Conservation (phyloP, 2,329 filamentous ascomycete genomes). For the Fusarium siculi region DNA sequence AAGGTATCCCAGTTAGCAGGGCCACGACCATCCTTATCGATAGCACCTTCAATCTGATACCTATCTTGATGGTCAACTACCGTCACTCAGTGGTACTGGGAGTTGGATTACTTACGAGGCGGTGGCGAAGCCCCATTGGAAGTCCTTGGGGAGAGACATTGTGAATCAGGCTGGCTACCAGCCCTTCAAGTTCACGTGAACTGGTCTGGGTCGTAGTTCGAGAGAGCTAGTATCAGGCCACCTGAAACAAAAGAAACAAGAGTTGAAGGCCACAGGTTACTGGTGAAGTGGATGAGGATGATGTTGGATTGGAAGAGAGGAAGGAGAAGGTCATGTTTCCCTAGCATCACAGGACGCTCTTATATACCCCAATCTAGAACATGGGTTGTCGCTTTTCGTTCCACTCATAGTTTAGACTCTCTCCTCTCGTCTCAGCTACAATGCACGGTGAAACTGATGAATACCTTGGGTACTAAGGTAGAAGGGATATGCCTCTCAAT, state of each 20-base stretch:
- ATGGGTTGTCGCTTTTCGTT: conserved; percentile 32
- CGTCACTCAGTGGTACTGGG: conserved; percentile 20
- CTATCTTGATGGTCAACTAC: conserved; percentile 56
- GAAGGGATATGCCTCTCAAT: conserved; percentile 31
- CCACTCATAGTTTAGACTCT: conserved; percentile 34
- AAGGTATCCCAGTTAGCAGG: conserved; percentile 94
- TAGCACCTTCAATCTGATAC: conserved; percentile 87
- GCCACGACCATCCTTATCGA: conserved; percentile 78
- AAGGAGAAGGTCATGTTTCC: conserved; percentile 1
- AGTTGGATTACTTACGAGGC: conserved; percentile 67
- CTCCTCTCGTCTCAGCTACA: conserved; percentile 22
- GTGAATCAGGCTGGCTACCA: background rate
- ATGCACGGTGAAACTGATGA: conserved; percentile 11
- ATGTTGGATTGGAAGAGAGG: conserved; percentile 6
- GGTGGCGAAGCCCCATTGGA: conserved; percentile 84
- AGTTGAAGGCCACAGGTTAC: conserved; percentile 3
- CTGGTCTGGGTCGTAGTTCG: background rate
- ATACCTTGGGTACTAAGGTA: background rate
- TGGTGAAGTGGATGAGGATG: background rate
- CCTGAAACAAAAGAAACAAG: conserved; percentile 3
- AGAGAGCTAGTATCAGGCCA: conserved; percentile 5
- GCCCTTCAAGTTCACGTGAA: background rate
- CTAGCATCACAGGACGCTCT: conserved; percentile 34
- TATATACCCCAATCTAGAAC: conserved; percentile 40
- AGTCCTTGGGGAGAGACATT: conserved; percentile 69